Evolutionary conservation across 176 grass and related monocot genomes (phyloP).

Genomic region (Eremochloa ophiuroides): DNA sequence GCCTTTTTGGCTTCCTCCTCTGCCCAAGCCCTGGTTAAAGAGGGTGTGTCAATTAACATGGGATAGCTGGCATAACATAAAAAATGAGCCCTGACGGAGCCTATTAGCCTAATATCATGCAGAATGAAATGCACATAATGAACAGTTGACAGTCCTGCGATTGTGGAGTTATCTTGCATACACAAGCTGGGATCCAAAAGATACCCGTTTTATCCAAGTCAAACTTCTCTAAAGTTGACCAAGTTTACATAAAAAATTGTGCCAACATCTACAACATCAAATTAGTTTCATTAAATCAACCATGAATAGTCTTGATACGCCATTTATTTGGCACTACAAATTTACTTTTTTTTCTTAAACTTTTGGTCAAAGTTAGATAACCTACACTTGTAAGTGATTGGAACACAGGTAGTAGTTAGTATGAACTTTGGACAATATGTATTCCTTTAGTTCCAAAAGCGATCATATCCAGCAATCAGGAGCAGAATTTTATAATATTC

Average conservation of each 20-base stretch:
- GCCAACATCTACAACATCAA: neutral
- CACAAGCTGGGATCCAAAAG: neutral
- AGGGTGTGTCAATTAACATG: slow-evolving; percentile 5
- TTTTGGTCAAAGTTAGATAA: neutral
- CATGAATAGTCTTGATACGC: neutral
- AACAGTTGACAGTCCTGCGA: neutral
- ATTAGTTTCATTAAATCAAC: neutral
- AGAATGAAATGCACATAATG: slow-evolving; percentile 16
- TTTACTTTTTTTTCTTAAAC: neutral
- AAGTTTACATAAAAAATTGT: neutral
- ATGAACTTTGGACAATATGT: neutral
- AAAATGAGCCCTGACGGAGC: neutral
- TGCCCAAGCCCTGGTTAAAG: slow-evolving; percentile 82
- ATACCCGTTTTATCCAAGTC: neutral
- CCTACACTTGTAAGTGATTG: neutral
- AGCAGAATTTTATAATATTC: neutral
- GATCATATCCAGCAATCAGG: neutral
- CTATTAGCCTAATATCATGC: slow-evolving; percentile 7
- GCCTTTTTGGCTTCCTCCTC: slow-evolving; percentile 93
- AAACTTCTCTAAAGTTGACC: neutral
- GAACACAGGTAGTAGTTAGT: neutral
- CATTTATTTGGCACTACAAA: neutral
- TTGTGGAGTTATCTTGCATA: neutral
- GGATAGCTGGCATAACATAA: neutral
- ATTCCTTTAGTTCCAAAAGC: slow-evolving; percentile 8